Conservation (phyloP, 176 grass and related monocot species). For the Paspalum notatum region DNA sequence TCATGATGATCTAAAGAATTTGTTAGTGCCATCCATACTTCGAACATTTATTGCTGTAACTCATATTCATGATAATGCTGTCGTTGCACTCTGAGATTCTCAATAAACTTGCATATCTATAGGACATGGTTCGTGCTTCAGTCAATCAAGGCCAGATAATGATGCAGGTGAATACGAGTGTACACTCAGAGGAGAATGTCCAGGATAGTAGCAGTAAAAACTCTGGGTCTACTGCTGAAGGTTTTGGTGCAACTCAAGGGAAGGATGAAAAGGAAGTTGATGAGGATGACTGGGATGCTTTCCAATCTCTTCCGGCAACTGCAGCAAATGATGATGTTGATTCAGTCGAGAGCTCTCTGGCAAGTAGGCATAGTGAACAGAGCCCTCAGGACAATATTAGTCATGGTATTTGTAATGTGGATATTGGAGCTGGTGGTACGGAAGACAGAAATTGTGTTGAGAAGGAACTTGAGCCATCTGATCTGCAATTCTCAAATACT, state of each 20-base stretch:
- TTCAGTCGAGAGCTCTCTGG: slow-evolving; percentile 29
- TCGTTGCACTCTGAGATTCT: slow-evolving; percentile 8
- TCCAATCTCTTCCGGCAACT: slow-evolving; percentile 84
- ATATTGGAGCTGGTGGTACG: slow-evolving; percentile 4
- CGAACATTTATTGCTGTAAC: neutral
- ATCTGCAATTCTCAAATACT: slow-evolving; percentile 30
- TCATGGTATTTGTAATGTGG: slow-evolving; percentile 30
- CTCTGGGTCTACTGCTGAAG: slow-evolving; percentile 36
- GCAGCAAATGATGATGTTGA: slow-evolving; percentile 30
- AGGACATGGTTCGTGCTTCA: slow-evolving; percentile 95
- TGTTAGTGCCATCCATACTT: slow-evolving; percentile 10
- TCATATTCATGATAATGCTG: neutral
- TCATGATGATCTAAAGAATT: slow-evolving; percentile 15
- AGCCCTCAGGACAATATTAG: slow-evolving; percentile 25
- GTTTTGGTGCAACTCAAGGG: slow-evolving; percentile 36
- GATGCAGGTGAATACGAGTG: slow-evolving; percentile 42
- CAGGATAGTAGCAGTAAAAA: slow-evolving; percentile 42
- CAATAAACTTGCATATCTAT: slow-evolving; percentile 33
- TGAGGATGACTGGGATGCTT: slow-evolving; percentile 78
- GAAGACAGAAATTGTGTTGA: slow-evolving; percentile 25
- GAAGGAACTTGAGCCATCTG: slow-evolving; percentile 36
- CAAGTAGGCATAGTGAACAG: slow-evolving; percentile 35
- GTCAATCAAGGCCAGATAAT: slow-evolving; percentile 63
- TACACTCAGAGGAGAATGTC: slow-evolving; percentile 43
- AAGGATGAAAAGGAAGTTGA: slow-evolving; percentile 52